These are phyloP conservation scores for Lepraria neglecta DNA, from an alignment of 495 filamentous ascomycete genomes.

Conservation along the genomic window DNA sequence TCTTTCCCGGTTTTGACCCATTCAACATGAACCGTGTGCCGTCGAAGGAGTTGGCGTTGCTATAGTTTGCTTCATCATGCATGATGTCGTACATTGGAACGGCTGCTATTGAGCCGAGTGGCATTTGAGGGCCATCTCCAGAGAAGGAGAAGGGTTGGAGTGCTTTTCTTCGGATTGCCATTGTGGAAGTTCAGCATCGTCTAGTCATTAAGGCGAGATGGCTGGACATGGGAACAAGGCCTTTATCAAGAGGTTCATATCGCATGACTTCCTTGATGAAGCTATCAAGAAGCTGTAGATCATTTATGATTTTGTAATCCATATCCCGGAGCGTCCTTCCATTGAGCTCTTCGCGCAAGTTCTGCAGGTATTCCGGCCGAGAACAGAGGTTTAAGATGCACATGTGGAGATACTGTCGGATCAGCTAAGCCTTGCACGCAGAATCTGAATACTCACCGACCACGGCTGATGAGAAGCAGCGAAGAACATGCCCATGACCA, in stretches of 20 bases:
- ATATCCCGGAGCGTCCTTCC: background rate
- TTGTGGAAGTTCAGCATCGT: slow-evolving; percentile 1
- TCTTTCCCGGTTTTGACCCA: background rate
- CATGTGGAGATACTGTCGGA: no score
- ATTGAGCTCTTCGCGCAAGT: slow-evolving; percentile 18
- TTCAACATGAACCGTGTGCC: slow-evolving; percentile 1
- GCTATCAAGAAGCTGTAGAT: slow-evolving; percentile 21
- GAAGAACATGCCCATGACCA: no score
- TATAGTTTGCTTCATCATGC: slow-evolving; percentile 12
- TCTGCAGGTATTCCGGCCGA: slow-evolving; percentile 22
- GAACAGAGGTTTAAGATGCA: no score
- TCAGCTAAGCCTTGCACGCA: no score
- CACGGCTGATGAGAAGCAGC: no score
- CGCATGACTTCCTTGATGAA: slow-evolving; percentile 21
- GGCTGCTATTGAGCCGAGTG: slow-evolving; percentile 14
- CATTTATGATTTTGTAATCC: background rate
- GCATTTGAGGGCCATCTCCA: slow-evolving; percentile 8
- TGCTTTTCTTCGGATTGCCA: slow-evolving; percentile 23
- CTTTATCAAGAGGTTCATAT: slow-evolving; percentile 16
- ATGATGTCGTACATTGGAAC: slow-evolving; percentile 19
- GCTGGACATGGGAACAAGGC: background rate
- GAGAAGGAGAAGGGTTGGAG: slow-evolving; percentile 22
- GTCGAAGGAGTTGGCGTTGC: background rate
- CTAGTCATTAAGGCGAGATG: background rate
- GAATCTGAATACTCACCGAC: no score